These are phyloP conservation scores for Trichosporon ovoides DNA, from an alignment of 1,284 basidiomycete genomes.

Conservation along the genomic window DNA sequence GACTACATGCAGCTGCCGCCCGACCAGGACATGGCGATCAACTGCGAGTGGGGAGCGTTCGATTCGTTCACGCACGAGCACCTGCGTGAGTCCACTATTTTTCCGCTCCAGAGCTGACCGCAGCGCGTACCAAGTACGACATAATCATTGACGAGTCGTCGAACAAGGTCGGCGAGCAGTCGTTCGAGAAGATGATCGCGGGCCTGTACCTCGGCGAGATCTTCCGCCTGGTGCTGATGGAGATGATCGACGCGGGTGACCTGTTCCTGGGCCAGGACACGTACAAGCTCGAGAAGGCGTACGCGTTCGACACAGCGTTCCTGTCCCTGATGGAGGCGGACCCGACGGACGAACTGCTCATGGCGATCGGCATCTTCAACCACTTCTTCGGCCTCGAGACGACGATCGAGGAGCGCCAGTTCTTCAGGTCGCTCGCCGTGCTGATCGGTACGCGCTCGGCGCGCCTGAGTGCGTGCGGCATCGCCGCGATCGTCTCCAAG, in stretches of 20 bases:
- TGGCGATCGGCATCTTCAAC: constrained; percentile 91
- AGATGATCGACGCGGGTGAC: constrained; percentile 93
- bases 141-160: constrained; percentile 84
- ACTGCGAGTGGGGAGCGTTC: constrained; percentile 81
- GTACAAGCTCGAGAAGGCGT: constrained; percentile 90
- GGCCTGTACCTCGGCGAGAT: constrained; percentile 97
- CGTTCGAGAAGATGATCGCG: constrained; percentile 89
- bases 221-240: constrained; percentile 84
- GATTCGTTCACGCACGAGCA: constrained; percentile 95
- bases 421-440: constrained; percentile 86
- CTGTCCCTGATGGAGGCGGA: constrained; percentile 96
- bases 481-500: constrained; percentile 88
- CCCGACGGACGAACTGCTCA: constrained; percentile 94
- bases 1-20: constrained; percentile 61
- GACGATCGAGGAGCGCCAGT: constrained; percentile 85
- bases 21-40: constrained; percentile 85
- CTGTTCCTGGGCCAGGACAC: constrained; percentile 97
- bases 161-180: constrained; percentile 93
- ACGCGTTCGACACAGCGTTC: constrained; percentile 94
- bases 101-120: constrained; percentile 6
- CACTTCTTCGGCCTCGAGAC: constrained; percentile 94
- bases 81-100: constrained; percentile 53
- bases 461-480: constrained; percentile 82
- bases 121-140: constrained; percentile 86
- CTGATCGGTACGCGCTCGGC: constrained; percentile 86